Conservation (phyloP, 257 asterid species). For the Handroanthus guayacan region DNA sequence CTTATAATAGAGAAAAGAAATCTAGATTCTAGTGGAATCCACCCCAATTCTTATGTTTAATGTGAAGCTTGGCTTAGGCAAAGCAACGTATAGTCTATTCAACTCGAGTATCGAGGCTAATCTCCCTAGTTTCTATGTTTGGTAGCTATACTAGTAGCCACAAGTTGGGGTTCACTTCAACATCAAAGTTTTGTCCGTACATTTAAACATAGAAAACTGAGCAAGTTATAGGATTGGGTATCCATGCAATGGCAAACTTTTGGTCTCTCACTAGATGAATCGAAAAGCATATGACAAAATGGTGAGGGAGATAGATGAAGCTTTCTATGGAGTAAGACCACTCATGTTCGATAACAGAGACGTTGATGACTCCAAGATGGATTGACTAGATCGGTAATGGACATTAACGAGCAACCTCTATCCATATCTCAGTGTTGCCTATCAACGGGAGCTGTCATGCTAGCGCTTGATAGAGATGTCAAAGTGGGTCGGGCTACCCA, state of each 20-base stretch:
- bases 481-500: no score
- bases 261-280: neutral
- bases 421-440: no score
- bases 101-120: neutral
- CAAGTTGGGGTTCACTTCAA: neutral
- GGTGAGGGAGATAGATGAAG: slow-evolving; percentile 1
- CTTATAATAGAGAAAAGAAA: no score
- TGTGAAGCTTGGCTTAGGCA: slow-evolving; percentile 3
- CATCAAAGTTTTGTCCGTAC: neutral
- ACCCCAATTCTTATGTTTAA: no score
- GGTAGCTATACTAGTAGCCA: neutral
- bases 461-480: no score
- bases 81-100: slow-evolving; percentile 3
- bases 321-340: neutral
- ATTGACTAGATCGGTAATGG: no score
- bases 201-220: neutral
- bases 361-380: slow-evolving; percentile 1
- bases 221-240: neutral
- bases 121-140: slow-evolving; percentile 8
- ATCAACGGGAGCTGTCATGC: no score
- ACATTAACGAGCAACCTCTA: no score
- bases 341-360: neutral
- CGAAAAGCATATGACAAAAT: neutral
- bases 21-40: no score
- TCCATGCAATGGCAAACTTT: neutral